These are phyloP conservation scores for Coemansia sp. DNA, from an alignment of 192 early-diverging fungal genomes.

Conservation along the genomic window DNA sequence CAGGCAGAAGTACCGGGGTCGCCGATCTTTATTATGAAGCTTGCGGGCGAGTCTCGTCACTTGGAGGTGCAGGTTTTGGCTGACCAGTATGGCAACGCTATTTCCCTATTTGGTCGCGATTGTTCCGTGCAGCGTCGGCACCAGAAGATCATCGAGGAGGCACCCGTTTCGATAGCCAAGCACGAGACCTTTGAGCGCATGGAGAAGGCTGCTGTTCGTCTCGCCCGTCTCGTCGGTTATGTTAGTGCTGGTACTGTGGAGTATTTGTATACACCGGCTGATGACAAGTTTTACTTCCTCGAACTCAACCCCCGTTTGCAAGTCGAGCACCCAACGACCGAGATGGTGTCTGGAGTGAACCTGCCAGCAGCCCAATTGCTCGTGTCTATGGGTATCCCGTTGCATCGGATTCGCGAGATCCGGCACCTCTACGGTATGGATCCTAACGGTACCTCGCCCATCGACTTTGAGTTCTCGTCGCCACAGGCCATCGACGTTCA, in stretches of 20 bases:
- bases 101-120: conserved; percentile 97
- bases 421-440: conserved; percentile 91
- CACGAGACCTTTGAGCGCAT: conserved; percentile 78
- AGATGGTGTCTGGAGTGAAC: conserved; percentile 98
- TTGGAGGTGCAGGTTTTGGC: conserved; percentile 96
- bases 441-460: conserved; percentile 80
- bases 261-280: conserved; percentile 88
- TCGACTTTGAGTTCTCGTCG: conserved; percentile 90
- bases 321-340: conserved; percentile 98
- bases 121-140: conserved; percentile 98
- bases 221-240: conserved; percentile 93
- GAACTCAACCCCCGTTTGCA: conserved; percentile 98
- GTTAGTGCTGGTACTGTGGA: conserved; percentile 96
- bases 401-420: conserved; percentile 94
- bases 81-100: conserved; percentile 96
- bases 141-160: conserved; percentile 99
- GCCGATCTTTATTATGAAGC: conserved; percentile 98
- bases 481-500: conserved; percentile 78
- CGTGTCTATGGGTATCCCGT: conserved; percentile 98
- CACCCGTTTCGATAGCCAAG: conserved; percentile 86
- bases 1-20: conserved; percentile 94
- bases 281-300: conserved; percentile 89
- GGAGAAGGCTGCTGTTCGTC: conserved; percentile 95
- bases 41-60: conserved; percentile 92
- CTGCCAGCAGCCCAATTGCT: conserved; percentile 97